phyloP scores from a whole-genome alignment of 331 rosid genomes.

The Acacia pycnantha region DNA sequence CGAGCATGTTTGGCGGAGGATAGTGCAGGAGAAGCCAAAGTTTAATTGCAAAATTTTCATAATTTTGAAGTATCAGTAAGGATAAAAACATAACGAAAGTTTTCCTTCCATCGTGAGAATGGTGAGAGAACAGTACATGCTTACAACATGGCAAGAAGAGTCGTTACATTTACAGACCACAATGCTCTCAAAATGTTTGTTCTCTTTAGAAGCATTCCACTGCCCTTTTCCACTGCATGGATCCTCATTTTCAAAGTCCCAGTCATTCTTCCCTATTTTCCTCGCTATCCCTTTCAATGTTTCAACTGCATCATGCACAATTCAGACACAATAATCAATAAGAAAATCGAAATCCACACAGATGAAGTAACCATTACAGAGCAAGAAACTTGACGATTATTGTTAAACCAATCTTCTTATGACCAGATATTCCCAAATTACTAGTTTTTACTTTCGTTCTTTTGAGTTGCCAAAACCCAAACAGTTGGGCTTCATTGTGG shows the following conservation, averaged over 20 bases:
- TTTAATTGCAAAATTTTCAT: neutral
- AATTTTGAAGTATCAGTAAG: neutral
- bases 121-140: slow-evolving; percentile 49
- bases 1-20: neutral
- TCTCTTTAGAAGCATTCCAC: slow-evolving; percentile 41
- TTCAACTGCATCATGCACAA: slow-evolving; percentile 56
- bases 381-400: neutral
- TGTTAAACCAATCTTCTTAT: neutral
- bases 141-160: slow-evolving; percentile 72
- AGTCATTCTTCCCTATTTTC: slow-evolving; percentile 78
- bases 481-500: neutral
- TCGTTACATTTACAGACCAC: slow-evolving; percentile 48
- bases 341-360: neutral
- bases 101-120: neutral
- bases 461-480: neutral
- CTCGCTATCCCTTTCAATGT: slow-evolving; percentile 65
- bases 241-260: slow-evolving; percentile 65
- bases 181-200: slow-evolving; percentile 51
- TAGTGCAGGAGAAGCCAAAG: neutral
- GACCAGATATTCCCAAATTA: neutral
- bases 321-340: neutral
- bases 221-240: slow-evolving; percentile 76
- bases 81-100: neutral
- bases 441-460: neutral
- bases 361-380: neutral